Base-by-base conservation (phyloP, 371 early-diverging fungal species). In the Synchytrium microbalum region DNA sequence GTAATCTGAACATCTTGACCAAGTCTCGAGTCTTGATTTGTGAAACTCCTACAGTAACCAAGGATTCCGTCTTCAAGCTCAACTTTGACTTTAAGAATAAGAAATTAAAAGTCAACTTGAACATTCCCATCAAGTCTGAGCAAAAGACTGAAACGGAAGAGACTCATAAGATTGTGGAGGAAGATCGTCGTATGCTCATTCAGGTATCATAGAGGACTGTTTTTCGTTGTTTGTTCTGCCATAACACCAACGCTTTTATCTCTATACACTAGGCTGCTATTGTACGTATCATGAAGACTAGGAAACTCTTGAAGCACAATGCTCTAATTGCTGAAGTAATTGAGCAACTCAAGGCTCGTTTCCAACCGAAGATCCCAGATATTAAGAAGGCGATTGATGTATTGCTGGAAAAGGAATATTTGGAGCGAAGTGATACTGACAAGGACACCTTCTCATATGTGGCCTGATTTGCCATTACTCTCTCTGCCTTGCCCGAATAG, bases 311-410 rank as follows among this genome's bases (percentile, higher is more conserved):
- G 52, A 66, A 79, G 0, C 92, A 94, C 70, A 77, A 79, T 5
- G 81, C 84, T 60, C 71, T 94, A 30, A 79, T 94, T 0, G 81
- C 86, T 62, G 89, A 92, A 61, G 88, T 92, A 25, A 87, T 94
- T 59, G 83, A 86, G 38, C 89, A 84, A 64, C 79, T 89, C 27
- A 84, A 80, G 57, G 64, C 84, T 2, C 76, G 90, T 51, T 93
- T 93, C 68, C 65, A 77, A 1, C 91, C 94, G 14, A 80, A 77
- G 25, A 85, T 92, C 8, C 75, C 85, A 0, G 77, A 89, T 79
- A 90, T 93, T 70, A 92, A 93, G 64, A 88, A 88, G 69, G 85
- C 88, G 66, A 89, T 92, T 62, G 94, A 93, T 77, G 85, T 86
- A 64, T 70, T 93, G 57, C 77, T 93, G 65, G 93, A 92, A 52